These are phyloP conservation scores for Daedalea quercina DNA, from an alignment of 768 basidiomycete genomes.

Conservation along the genomic window DNA sequence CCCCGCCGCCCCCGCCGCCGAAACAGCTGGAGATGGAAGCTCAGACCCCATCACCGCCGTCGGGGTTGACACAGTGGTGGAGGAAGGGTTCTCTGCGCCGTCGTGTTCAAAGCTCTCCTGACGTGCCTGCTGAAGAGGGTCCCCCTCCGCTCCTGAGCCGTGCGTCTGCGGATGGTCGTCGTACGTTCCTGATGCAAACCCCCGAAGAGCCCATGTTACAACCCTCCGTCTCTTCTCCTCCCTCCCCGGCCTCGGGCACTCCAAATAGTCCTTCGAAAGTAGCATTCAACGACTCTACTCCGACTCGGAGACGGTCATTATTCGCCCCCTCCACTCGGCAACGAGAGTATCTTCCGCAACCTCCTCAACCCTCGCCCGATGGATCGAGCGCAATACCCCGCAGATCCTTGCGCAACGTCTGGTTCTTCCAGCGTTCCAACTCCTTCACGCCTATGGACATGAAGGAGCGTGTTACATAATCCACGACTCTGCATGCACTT, in stretches of 20 bases:
- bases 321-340: slow-evolving; percentile 13
- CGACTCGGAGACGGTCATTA: slow-evolving; percentile 15
- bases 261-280: background rate
- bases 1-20: slow-evolving; percentile 9
- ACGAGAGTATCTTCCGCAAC: slow-evolving; percentile 1
- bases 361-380: background rate
- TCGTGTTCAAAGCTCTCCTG: slow-evolving; percentile 47
- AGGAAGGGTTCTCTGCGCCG: slow-evolving; percentile 41
- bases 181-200: background rate
- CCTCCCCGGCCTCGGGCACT: background rate
- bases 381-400: slow-evolving; percentile 4
- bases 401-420: slow-evolving; percentile 12
- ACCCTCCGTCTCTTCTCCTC: background rate
- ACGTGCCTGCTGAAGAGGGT: slow-evolving; percentile 27
- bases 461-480: background rate
- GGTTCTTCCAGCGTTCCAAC: slow-evolving; percentile 17
- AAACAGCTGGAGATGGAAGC: slow-evolving; percentile 10
- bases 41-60: slow-evolving; percentile 8
- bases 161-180: slow-evolving; percentile 8
- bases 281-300: slow-evolving; percentile 1
- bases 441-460: slow-evolving; percentile 12
- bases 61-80: slow-evolving; percentile 38
- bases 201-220: background rate
- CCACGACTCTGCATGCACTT: background rate
- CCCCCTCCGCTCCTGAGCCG: slow-evolving; percentile 1